Evolutionary conservation across 768 basidiomycete genomes (phyloP), one percentile per base, ranked within the genome.

Genomic region (Rhodotorula paludigena): DNA sequence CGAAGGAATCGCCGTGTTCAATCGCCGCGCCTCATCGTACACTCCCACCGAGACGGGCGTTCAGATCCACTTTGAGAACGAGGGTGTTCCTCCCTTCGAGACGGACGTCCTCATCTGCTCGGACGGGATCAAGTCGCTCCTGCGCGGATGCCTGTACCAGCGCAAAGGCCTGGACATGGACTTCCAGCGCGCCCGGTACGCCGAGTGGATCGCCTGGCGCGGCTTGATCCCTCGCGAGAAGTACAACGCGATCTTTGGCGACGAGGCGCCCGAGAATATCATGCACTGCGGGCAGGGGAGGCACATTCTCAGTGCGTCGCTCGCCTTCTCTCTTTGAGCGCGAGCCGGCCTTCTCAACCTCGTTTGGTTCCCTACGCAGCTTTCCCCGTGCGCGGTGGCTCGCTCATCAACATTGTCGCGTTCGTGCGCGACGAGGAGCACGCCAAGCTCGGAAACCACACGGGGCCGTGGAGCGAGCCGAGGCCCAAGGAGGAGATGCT

Each of bases 151-250:
- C n/a, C 5, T 74, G 62, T 74, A 72, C 56, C 21, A 42, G 36
- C 51, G 59, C 14, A 48, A 23, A 21, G 73, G 68, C 5, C 23
- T 57, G 7, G 64, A 72, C 52, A 21, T 60, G 12, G 16, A 41
- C 38, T 12, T 25, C 33, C 70, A 74, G 51, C 20, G 39, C 21
- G 70, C 64, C 5, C 36, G 42, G 14, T 74, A 74, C 54, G 39
- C 60, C 2, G 57, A 72, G 36, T 74, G 73, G 73, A 49, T 72
- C 25, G 73, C 71, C 2, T 74, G 68, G 67, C 51, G 73, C 18
- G 73, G 71, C 0, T 12, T 74, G 18, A 60, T 74, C n/a, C 47
- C 55, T 9, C 35, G 36, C 28, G 64, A 47, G 21, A 45, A 52
- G 33, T 74, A 56, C 52, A 41, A 59, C 21, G 45, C 52, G 2